These are phyloP conservation scores for Raddia guianensis DNA, from an alignment of 176 grass and related monocot species.

Conservation along the genomic window DNA sequence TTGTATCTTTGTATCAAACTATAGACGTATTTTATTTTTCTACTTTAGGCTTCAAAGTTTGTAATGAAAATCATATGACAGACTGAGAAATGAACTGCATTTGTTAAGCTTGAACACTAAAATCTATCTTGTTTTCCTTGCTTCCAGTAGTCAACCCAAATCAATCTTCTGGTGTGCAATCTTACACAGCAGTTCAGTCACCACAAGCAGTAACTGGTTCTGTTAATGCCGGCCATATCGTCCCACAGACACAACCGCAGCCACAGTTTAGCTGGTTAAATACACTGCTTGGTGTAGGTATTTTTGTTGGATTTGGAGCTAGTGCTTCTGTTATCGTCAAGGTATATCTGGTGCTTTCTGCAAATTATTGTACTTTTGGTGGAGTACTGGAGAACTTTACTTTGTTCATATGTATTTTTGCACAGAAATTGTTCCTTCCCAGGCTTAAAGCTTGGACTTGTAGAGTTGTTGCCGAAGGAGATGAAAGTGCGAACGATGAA, in stretches of 20 bases:
- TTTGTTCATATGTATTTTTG: conserved; percentile 33
- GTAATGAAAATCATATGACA: not conserved
- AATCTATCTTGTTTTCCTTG: conserved; percentile 41
- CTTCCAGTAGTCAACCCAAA: conserved; percentile 53
- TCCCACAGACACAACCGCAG: conserved; percentile 27
- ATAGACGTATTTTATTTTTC: not conserved
- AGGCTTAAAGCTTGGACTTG: conserved; percentile 73
- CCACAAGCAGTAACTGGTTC: conserved; percentile 37
- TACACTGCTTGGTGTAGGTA: conserved; percentile 64
- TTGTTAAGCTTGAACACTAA: conserved; percentile 35
- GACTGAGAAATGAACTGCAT: not conserved
- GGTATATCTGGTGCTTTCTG: conserved; percentile 47
- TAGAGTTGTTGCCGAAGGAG: conserved; percentile 70
- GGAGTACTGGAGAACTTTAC: conserved; percentile 9
- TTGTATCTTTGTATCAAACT: not conserved
- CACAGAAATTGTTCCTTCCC: conserved; percentile 70
- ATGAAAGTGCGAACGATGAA: conserved; percentile 56
- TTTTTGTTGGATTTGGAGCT: conserved; percentile 62
- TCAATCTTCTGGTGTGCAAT: conserved; percentile 41
- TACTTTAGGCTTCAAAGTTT: not conserved
- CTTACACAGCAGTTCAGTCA: conserved; percentile 45
- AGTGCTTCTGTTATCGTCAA: conserved; percentile 66
- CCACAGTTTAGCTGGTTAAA: conserved; percentile 63
- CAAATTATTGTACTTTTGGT: not conserved
- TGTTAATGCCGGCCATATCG: conserved; percentile 31